Conservation (phyloP, 139 green algal genomes). For the Coelastrella sp. region DNA sequence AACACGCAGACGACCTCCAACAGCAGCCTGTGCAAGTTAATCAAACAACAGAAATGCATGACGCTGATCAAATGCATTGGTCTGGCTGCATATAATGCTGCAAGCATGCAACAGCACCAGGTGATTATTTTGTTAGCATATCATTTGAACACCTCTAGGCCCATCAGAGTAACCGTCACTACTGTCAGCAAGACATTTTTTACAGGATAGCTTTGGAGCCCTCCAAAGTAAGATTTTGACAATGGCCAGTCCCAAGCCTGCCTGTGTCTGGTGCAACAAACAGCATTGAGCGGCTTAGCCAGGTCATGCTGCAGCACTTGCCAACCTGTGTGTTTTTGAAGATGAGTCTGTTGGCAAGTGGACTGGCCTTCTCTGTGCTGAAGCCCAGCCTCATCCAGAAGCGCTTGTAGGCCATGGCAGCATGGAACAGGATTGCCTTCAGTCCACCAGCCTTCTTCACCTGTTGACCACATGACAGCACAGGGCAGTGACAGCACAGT, state of each 20-base stretch:
- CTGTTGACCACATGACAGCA: not conserved
- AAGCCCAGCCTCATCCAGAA: conserved; percentile 37
- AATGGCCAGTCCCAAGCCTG: too few relatives aligned
- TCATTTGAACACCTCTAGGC: too few relatives aligned
- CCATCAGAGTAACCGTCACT: too few relatives aligned
- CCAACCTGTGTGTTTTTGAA: conserved; percentile 71
- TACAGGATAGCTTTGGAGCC: too few relatives aligned
- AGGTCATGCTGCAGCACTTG: not conserved
- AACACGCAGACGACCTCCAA: conserved; percentile 73
- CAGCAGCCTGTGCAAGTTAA: conserved; percentile 56
- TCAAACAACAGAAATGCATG: not conserved
- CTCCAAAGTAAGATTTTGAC: too few relatives aligned
- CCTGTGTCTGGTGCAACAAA: too few relatives aligned
- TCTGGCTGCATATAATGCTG: not conserved
- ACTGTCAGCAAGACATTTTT: too few relatives aligned
- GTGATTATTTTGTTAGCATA: too few relatives aligned
- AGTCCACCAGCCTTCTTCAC: conserved; percentile 24
- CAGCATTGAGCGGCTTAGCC: not conserved
- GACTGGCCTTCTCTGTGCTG: conserved; percentile 30
- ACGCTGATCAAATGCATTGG: not conserved
- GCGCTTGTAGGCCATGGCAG: conserved; percentile 1
- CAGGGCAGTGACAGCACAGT: not conserved
- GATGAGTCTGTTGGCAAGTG: conserved; percentile 73
- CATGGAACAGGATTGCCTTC: conserved; percentile 31
- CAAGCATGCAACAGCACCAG: too few relatives aligned